A percentile compares a stretch with the other conserved stretches of the same genome.
These are phyloP conservation scores for Tillandsia leiboldiana DNA, from an alignment of 176 grass and related monocot species.

Conservation along the genomic window DNA sequence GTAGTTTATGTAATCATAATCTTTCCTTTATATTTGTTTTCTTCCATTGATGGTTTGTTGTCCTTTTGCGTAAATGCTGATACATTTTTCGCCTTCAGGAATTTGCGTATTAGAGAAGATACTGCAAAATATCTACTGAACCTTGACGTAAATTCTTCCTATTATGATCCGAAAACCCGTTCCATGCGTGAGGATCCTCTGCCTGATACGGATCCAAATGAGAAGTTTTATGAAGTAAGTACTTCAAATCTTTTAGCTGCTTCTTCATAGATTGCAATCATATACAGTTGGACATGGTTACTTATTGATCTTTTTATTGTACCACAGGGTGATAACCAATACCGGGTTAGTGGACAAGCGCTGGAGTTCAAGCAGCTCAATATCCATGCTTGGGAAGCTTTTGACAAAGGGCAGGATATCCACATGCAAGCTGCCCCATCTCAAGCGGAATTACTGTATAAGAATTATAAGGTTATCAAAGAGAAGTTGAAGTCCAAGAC, in stretches of 20 bases:
- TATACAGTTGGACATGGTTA: slow-evolving; percentile 6
- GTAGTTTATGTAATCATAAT: neutral
- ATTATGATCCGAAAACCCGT: slow-evolving; percentile 96
- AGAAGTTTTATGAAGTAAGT: slow-evolving; percentile 90
- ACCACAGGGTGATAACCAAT: slow-evolving; percentile 90
- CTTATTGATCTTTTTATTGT: slow-evolving; percentile 5
- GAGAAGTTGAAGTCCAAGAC: slow-evolving; percentile 70
- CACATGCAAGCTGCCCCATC: slow-evolving; percentile 96
- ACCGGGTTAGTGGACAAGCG: slow-evolving; percentile 86
- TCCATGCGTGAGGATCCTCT: slow-evolving; percentile 95
- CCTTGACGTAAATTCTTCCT: slow-evolving; percentile 90
- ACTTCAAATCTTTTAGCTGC: neutral
- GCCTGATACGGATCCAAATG: slow-evolving; percentile 90
- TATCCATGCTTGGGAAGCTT: slow-evolving; percentile 81
- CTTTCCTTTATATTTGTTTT: slow-evolving; percentile 9
- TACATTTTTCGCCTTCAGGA: slow-evolving; percentile 35
- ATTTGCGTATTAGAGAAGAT: slow-evolving; percentile 96
- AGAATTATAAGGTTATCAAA: slow-evolving; percentile 73
- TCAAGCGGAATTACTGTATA: slow-evolving; percentile 83
- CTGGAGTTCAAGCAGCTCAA: slow-evolving; percentile 88
- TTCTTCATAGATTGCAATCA: neutral
- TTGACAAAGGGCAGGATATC: slow-evolving; percentile 92
- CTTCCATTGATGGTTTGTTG: slow-evolving; percentile 4
- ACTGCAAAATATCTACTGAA: slow-evolving; percentile 92
- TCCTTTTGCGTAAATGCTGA: neutral